phyloP scores from a whole-genome alignment of 352 stramenopile species.

The Hyphochytrium catenoides region DNA sequence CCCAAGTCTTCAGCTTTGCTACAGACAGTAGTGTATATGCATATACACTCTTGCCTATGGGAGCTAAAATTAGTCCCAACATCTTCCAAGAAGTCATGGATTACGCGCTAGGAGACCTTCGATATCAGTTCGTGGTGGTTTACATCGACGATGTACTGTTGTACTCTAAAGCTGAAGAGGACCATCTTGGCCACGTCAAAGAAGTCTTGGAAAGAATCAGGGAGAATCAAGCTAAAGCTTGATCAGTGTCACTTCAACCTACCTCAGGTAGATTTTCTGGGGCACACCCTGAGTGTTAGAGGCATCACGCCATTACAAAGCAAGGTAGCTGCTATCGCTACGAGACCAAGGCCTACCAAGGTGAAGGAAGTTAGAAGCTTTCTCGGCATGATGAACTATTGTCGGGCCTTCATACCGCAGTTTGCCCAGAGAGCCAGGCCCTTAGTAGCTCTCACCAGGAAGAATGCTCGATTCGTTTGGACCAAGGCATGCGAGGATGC shows the following conservation, averaged over 20 bases:
- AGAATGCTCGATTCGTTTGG: conserved; percentile 8
- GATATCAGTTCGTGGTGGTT: conserved; percentile 12
- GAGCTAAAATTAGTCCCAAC: no score
- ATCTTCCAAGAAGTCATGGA: conserved; percentile 15
- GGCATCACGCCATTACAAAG: conserved; percentile 4
- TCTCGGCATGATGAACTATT: conserved; percentile 12
- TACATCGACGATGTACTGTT: conserved; percentile 14
- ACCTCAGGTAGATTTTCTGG: conserved; percentile 8
- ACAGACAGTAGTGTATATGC: no score
- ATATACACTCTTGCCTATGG: no score
- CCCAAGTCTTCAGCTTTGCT: no score
- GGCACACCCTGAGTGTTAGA: conserved; percentile 7
- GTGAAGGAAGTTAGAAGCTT: conserved; percentile 5
- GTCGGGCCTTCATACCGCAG: conserved; percentile 7
- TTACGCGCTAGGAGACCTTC: conserved; percentile 7
- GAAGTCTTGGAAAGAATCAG: conserved; percentile 8
- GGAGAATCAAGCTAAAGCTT: conserved; percentile 8
- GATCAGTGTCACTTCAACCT: conserved; percentile 10
- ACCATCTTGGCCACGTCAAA: conserved; percentile 8
- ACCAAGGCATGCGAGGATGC: conserved; percentile 3
- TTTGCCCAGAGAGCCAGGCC: conserved; percentile 8
- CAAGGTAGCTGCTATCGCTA: background rate
- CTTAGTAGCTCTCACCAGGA: conserved; percentile 9
- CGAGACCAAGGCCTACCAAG: conserved; percentile 6
- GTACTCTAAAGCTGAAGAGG: conserved; percentile 5